These are phyloP conservation scores for Primulina tabacum DNA, from an alignment of 257 asterid species.

Conservation along the genomic window DNA sequence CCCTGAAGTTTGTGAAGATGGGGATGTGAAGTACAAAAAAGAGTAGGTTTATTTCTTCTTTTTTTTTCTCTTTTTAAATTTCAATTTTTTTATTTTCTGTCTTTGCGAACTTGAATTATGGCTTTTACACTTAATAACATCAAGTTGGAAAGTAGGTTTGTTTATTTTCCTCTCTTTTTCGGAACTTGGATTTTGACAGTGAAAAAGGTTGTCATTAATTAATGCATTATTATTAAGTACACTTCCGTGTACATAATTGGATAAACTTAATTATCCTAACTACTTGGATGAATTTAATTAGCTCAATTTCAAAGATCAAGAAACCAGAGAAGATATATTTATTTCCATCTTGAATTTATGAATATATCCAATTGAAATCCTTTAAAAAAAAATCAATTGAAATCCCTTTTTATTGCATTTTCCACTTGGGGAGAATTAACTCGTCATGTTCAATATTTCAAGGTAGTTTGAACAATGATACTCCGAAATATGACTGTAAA, in stretches of 20 bases:
- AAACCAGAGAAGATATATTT: neutral
- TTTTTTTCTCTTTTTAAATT: neutral
- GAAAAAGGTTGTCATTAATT: conserved; percentile 14
- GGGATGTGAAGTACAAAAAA: conserved; percentile 55
- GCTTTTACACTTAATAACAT: neutral
- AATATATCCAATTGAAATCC: neutral
- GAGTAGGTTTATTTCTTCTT: conserved; percentile 40
- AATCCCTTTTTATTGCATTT: neutral
- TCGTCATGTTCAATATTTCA: neutral
- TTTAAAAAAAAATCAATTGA: too few relatives aligned
- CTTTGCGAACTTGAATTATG: neutral
- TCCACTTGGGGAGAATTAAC: too few relatives aligned
- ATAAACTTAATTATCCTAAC: neutral
- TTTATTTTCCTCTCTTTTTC: neutral
- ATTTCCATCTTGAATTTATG: neutral
- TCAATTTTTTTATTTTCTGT: neutral
- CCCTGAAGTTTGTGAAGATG: conserved; percentile 38
- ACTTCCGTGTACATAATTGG: neutral
- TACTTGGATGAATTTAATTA: neutral
- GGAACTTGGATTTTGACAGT: conserved; percentile 8
- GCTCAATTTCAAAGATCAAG: neutral
- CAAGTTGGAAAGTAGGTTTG: neutral
- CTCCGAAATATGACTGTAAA: neutral
- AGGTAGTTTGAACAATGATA: neutral
- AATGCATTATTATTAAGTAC: conserved; percentile 10